Evolutionary conservation across 352 stramenopile species (phyloP), one percentile per base, ranked within the genome.

Genomic region (Elongisporangium senticosum): DNA sequence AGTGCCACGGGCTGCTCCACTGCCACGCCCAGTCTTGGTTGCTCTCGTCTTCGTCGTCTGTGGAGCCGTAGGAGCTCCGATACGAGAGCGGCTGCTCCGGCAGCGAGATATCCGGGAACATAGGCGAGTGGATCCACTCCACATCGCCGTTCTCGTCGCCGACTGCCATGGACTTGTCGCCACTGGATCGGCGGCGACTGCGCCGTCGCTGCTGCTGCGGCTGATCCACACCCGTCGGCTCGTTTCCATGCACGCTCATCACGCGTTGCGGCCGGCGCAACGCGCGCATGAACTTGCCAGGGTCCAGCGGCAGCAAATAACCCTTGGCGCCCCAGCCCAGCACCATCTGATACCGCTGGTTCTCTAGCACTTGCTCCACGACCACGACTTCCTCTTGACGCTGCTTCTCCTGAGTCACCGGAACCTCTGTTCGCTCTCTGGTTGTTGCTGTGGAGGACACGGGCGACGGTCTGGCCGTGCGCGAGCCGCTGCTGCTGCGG

Each of bases 251-350:
- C 51, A 21, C 20, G 15, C 53, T 63, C 58, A 37, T 63, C 19
- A 53, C 15, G 21, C 51, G 60, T 2, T 28, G 55, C 1, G 33
- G 53, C 23, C 62, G 62, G 1, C 62, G 64, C 57, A 83, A 56
- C 2, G 81, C 63, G 39, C 71, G 63, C 58, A 85, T 77, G 64
- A 84, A 89, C 62, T 89, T 89, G 52, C 71, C 72, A 0, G 82
- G 82, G 57, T 91, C 82, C 37, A 91, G 61, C 23, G 82, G 82
- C 48, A 91, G 61, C 53, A 91, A 72, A 48, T 88, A 79, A 43
- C 82, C 82, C 56, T 85, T 89, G 19, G 79, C 75, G n/a, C 82
- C 82, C 82, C 82, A 91, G 20, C 82, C 77, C 15, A 91, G 66
- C 37, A 91, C 65, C 47, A 76, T 66, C 51, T 91, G 82, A 53